Percentiles rank a stretch among this genome's conserved stretches.
Conservation (phyloP, 176 grass and related monocot species). For the Triticum dicoccoides region DNA sequence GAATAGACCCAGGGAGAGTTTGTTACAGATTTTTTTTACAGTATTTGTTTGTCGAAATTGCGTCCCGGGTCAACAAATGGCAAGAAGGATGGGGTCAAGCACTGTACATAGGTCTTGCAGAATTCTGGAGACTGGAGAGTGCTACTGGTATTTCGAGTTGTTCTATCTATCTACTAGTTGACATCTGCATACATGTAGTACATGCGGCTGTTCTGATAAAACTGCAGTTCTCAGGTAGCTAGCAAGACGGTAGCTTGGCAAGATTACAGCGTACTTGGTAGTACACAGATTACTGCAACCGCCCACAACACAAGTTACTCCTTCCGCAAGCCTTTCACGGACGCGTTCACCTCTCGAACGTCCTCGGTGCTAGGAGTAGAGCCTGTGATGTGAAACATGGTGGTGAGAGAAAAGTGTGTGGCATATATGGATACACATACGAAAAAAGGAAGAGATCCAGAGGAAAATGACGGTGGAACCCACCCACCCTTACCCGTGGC, state of each 20-base stretch:
- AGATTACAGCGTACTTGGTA: not conserved
- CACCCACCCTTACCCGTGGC: not conserved
- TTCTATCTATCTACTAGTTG: no score
- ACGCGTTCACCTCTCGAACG: conserved; percentile 5
- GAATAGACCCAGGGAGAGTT: no score
- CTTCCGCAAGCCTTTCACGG: not conserved
- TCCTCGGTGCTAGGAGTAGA: conserved; percentile 6
- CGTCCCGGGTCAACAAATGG: no score
- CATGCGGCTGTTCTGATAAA: no score
- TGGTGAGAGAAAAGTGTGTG: not conserved
- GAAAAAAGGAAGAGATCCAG: not conserved
- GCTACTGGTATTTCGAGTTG: not conserved
- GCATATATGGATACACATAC: not conserved
- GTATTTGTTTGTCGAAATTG: no score
- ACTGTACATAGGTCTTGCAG: no score
- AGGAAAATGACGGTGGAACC: not conserved
- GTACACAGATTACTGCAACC: not conserved
- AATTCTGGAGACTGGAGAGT: not conserved
- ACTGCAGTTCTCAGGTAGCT: not conserved
- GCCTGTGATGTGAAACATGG: conserved; percentile 9
- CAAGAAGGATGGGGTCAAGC: no score
- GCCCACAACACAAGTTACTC: not conserved
- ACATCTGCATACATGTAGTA: no score
- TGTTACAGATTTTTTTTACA: no score
- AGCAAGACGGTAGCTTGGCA: not conserved